Evolutionary conservation across 495 filamentous ascomycete genomes (phyloP).

Genomic region (Podospora pseudoanserina): DNA sequence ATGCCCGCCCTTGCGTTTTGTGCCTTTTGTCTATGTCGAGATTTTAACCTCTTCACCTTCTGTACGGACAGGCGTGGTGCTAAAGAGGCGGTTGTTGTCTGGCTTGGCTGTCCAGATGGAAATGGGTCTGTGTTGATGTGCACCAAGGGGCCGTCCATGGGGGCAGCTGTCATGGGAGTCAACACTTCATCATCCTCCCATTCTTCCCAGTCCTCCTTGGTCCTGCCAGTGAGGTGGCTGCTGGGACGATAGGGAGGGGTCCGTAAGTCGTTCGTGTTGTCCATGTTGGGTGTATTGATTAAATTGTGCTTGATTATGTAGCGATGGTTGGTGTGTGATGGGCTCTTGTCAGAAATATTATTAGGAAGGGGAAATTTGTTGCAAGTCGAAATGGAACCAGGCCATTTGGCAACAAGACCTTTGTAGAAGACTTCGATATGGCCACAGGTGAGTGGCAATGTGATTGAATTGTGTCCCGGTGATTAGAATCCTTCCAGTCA

Average conservation of each 20-base stretch:
- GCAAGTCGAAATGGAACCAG: not conserved
- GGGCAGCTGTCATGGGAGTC: slow-evolving; percentile 22
- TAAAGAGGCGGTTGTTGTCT: slow-evolving; percentile 17
- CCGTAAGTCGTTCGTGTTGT: slow-evolving; percentile 24
- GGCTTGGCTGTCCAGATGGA: slow-evolving; percentile 18
- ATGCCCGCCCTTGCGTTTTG: slow-evolving; percentile 59
- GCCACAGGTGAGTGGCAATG: not conserved
- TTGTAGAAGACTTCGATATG: not conserved
- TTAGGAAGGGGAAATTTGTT: not conserved
- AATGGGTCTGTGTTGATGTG: not conserved
- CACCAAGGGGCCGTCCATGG: slow-evolving; percentile 25
- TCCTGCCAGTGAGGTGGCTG: slow-evolving; percentile 12
- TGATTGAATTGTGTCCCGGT: not conserved
- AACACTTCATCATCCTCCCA: slow-evolving; percentile 41
- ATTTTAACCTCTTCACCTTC: slow-evolving; percentile 42
- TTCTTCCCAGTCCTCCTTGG: slow-evolving; percentile 48
- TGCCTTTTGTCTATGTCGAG: slow-evolving; percentile 47
- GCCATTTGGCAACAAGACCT: not conserved
- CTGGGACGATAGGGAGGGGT: slow-evolving; percentile 2
- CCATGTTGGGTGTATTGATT: slow-evolving; percentile 21
- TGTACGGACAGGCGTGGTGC: slow-evolving; percentile 32
- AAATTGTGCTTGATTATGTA: not conserved
- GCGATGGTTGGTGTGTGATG: not conserved
- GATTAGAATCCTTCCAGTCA: not conserved
- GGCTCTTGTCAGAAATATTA: not conserved